Evolutionary conservation across 2,329 filamentous ascomycete species (phyloP).

Genomic region (Trichoderma asperellum): DNA sequence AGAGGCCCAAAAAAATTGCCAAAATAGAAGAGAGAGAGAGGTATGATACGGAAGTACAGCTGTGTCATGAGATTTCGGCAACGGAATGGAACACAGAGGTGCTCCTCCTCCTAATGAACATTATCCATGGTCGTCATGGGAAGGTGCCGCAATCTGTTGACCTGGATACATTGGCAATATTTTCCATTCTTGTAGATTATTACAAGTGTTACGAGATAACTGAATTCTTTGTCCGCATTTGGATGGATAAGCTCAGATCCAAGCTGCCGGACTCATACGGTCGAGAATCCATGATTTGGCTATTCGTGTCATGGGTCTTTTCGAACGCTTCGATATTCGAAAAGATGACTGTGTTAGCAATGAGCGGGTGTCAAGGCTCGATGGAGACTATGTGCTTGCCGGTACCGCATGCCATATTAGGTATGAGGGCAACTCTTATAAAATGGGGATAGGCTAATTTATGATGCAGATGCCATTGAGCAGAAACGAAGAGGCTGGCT

Average conservation of each 20-base stretch:
- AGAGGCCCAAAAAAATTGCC: no score
- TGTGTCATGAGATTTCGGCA: not conserved
- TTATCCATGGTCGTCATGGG: constrained; percentile 48
- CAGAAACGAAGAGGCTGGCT: not conserved
- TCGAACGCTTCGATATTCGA: not conserved
- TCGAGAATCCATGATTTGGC: not conserved
- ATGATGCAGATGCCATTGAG: not conserved
- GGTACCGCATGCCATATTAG: no score
- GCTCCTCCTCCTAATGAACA: constrained; percentile 48
- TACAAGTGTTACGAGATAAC: constrained; percentile 49
- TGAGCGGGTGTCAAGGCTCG: not conserved
- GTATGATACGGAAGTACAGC: not conserved
- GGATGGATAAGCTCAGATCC: not conserved
- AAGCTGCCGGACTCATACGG: not conserved
- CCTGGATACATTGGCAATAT: no score
- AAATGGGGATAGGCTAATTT: no score
- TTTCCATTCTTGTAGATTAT: constrained; percentile 50
- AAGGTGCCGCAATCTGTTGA: constrained; percentile 44
- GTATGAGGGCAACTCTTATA: no score
- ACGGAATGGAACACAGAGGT: constrained; percentile 42
- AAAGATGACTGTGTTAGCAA: not conserved
- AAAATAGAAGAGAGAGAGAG: no score
- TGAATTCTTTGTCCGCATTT: constrained; percentile 41
- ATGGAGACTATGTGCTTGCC: not conserved
- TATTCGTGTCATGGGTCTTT: constrained; percentile 5